Conservation (phyloP, 1,139 yeast species). For the Candida frijolesensis region DNA sequence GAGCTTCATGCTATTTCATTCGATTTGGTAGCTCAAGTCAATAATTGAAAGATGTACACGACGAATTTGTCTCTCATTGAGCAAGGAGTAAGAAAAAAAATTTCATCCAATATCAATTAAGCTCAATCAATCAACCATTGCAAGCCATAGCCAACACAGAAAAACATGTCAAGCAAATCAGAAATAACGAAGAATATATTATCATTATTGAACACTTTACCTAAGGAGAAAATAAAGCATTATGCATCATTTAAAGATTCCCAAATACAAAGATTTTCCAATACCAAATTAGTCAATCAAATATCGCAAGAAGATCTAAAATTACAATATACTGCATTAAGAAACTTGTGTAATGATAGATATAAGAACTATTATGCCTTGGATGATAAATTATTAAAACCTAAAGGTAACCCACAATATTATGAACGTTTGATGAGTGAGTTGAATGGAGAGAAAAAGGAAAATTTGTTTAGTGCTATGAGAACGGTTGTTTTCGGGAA, state of each 20-base stretch:
- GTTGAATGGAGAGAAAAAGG: conserved; percentile 73
- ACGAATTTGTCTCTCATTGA: neutral
- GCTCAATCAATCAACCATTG: neutral
- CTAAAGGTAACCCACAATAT: conserved; percentile 83
- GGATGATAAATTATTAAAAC: conserved; percentile 67
- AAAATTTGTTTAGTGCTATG: conserved; percentile 62
- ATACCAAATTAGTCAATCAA: conserved; percentile 23
- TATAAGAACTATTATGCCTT: conserved; percentile 64
- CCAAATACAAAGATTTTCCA: conserved; percentile 56
- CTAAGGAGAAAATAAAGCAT: conserved; percentile 67
- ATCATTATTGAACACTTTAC: conserved; percentile 48
- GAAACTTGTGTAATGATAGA: conserved; percentile 61
- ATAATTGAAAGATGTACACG: neutral
- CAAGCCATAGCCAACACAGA: neutral
- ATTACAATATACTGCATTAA: conserved; percentile 61
- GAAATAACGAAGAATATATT: conserved; percentile 41
- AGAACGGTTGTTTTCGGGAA: conserved; percentile 73
- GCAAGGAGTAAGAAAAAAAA: conserved; percentile 1
- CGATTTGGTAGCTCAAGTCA: neutral
- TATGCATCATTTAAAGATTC: conserved; percentile 67
- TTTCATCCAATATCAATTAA: conserved; percentile 1
- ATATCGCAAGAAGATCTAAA: conserved; percentile 51
- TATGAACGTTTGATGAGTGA: conserved; percentile 72
- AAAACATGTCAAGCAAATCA: conserved; percentile 18
- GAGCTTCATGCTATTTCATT: too few species aligned